phyloP scores from a whole-genome alignment of 2,329 filamentous ascomycete species.

The Colletotrichum euphorbiae region DNA sequence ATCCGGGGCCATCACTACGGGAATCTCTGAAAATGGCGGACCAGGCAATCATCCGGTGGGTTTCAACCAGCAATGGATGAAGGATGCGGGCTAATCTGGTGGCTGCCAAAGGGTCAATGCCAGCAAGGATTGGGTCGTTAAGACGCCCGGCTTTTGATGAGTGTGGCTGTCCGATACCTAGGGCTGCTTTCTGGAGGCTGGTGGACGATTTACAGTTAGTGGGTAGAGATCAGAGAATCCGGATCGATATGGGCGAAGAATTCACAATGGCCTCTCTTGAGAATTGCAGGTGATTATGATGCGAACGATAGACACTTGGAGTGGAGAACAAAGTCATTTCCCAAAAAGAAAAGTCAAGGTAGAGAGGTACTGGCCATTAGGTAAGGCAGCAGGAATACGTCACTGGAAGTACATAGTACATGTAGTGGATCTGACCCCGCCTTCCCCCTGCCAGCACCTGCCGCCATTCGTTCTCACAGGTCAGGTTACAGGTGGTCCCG shows the following conservation, averaged over 20 bases:
- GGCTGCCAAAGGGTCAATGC: neutral
- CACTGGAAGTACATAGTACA: no score
- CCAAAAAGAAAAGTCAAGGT: neutral
- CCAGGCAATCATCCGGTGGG: neutral
- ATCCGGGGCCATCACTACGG: slow-evolving; percentile 25
- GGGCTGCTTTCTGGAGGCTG: slow-evolving; percentile 2
- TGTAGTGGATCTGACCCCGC: no score
- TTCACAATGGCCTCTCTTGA: slow-evolving; percentile 5
- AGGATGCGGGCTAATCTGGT: neutral
- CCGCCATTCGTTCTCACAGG: no score
- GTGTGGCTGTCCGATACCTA: neutral
- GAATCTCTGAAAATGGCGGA: neutral
- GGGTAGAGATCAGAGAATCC: no score
- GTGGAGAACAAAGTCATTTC: neutral
- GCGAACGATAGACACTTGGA: neutral
- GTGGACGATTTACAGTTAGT: neutral
- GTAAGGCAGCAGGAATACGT: no score
- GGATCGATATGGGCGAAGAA: neutral
- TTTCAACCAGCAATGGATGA: neutral
- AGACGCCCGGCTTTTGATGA: neutral
- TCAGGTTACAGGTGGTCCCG: no score
- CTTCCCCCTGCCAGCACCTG: no score
- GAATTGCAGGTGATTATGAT: slow-evolving; percentile 1
- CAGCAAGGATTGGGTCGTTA: neutral
- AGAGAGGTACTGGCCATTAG: no score